Evolutionary conservation across 352 stramenopile species (phyloP), one percentile per base, ranked within the genome.

Genomic region (Globisporangium iwayamae): DNA sequence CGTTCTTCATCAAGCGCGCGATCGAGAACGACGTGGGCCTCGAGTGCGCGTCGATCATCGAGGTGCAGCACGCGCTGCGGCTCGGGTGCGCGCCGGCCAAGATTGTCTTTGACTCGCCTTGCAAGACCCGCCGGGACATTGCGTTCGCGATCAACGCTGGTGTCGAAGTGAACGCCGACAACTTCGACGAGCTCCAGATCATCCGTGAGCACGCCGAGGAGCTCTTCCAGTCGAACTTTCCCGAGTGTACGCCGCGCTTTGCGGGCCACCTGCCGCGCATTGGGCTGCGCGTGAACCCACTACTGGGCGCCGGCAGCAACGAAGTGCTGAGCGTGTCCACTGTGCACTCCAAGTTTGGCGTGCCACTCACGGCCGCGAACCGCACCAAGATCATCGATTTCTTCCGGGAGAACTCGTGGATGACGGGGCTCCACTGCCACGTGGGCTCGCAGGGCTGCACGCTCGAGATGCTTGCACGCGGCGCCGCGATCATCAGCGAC

Each of bases 61-160:
- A 96, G 65, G 87, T 94, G 13, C 77, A 91, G 62, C 87, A 96
- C 53, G 85, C 87, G 8, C 70, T 96, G 45, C 73, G 76, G 5
- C 72, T 93, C 38, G 82, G 83, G 2, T 96, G 85, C 32, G 54
- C 82, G 43, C 82, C 84, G 32, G 72, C 87, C 60, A 83, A 83
- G 25, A 85, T 98, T 41, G 90, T 98, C 8, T 98, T 96, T 65
- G 93, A 98, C 70, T 96, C 83, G 69, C 93, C 93, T 1, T 96
- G 87, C 75, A 98, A 98, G 67, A 98, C 93, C 2, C 70, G 79
- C 13, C 73, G 74, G n/a, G 93, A 98, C 50, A 78, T 98, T 20
- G 73, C 78, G 36, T 91, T 91, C 52, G 89, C 90, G 8, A 82
- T 98, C 38, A 81, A 80, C 22, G 74, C 83, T 18, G 90, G 93